A percentile compares a stretch with the other conserved stretches of the same genome.
phyloP scores from a whole-genome alignment of 441 rosid species.

The Bocquillonia castaneifolia region DNA sequence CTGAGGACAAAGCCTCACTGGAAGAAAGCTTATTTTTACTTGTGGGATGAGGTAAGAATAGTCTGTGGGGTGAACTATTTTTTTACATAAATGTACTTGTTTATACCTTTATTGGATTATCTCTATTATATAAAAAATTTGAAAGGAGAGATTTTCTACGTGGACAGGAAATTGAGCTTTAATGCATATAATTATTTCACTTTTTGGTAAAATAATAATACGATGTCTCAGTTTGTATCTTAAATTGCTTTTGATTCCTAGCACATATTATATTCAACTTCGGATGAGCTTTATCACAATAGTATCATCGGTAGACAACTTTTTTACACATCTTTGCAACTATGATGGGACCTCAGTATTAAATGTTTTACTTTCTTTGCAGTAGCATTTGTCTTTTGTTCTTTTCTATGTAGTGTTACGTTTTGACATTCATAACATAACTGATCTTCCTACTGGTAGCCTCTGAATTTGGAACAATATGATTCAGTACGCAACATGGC shows the following conservation, averaged over 20 bases:
- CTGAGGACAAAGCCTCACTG: conserved; percentile 83
- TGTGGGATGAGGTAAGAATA: conserved; percentile 14
- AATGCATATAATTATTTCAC: not conserved
- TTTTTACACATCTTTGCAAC: not conserved
- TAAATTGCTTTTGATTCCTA: not conserved
- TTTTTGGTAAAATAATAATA: not conserved
- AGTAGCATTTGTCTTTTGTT: not conserved
- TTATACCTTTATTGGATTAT: not conserved
- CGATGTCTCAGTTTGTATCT: not conserved
- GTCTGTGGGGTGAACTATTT: not conserved
- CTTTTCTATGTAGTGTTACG: not conserved
- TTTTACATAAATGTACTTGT: not conserved
- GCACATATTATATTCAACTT: not conserved
- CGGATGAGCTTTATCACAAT: not conserved
- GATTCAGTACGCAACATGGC: conserved; percentile 75
- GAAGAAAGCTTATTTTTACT: conserved; percentile 79
- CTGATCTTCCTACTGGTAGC: conserved; percentile 49
- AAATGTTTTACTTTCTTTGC: not conserved
- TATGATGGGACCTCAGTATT: not conserved
- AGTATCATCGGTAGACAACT: not conserved
- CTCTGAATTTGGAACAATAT: conserved; percentile 85
- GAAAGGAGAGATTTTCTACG: not conserved
- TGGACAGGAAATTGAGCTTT: not conserved
- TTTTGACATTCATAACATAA: conserved; percentile 16
- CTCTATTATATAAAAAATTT: too few species aligned